Conservation (phyloP, 352 stramenopile genomes). For the Phytophthora melonis region DNA sequence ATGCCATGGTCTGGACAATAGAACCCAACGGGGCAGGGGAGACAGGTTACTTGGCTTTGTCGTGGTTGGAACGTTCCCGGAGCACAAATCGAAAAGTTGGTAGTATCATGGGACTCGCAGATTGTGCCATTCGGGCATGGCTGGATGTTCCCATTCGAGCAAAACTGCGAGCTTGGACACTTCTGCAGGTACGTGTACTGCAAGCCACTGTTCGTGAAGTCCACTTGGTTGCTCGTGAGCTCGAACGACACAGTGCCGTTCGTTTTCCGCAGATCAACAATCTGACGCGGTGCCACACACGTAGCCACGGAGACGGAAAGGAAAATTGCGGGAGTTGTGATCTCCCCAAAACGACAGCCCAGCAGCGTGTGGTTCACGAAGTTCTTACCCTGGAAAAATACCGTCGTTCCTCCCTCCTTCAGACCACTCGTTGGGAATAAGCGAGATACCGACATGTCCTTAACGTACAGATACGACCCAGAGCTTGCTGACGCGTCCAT, state of each 20-base stretch:
- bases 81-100: constrained; percentile 95
- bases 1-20: constrained; percentile 95
- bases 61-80: constrained; percentile 95
- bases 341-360: constrained; percentile 88
- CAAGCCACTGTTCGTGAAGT: constrained; percentile 80
- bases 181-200: constrained; percentile 79
- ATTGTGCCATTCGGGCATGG: constrained; percentile 92
- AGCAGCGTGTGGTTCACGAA: constrained; percentile 93
- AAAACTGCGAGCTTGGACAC: constrained; percentile 74
- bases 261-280: constrained; percentile 51
- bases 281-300: constrained; percentile 84
- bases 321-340: constrained; percentile 75
- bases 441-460: constrained; percentile 82
- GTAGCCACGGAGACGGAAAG: constrained; percentile 77
- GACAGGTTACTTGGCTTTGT: constrained; percentile 76
- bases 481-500: constrained; percentile 63
- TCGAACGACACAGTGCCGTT: constrained; percentile 74
- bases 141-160: constrained; percentile 57
- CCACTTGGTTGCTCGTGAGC: constrained; percentile 87
- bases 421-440: constrained; percentile 81
- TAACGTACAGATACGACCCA: constrained; percentile 81
- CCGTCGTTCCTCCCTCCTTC: constrained; percentile 77
- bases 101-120: constrained; percentile 44
- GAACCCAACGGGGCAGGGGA: constrained; percentile 95
- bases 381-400: constrained; percentile 94